phyloP scores from a whole-genome alignment of 352 stramenopile species.

The Nothophytophthora sp. region DNA sequence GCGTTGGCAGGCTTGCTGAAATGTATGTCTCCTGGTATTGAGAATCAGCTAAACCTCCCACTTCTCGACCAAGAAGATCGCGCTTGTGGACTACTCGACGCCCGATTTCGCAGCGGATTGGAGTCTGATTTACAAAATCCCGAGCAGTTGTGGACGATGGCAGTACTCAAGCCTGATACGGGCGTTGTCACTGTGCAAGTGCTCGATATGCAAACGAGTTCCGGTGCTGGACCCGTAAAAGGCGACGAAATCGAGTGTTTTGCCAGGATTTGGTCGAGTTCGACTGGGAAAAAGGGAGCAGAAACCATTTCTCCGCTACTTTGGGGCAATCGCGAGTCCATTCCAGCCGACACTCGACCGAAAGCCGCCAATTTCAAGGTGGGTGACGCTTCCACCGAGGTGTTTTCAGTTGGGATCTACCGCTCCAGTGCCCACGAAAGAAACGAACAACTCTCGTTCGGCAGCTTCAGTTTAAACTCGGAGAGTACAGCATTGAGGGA shows the following conservation, averaged over 20 bases:
- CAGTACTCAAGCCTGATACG: slow-evolving; percentile 1
- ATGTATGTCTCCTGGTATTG: slow-evolving; percentile 2
- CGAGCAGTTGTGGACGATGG: not conserved
- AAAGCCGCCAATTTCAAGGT: slow-evolving; percentile 14
- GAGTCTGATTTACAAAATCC: slow-evolving; percentile 1
- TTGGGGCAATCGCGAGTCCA: not conserved
- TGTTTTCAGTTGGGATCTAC: slow-evolving; percentile 22
- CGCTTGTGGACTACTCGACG: slow-evolving; percentile 7
- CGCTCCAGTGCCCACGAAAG: slow-evolving; percentile 21
- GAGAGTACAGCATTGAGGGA: too few relatives aligned
- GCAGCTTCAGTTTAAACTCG: slow-evolving; percentile 19
- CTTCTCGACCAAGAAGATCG: slow-evolving; percentile 17
- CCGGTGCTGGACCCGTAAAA: not conserved
- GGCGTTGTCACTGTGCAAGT: slow-evolving; percentile 14
- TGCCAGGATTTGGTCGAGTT: slow-evolving; percentile 20
- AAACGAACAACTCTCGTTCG: slow-evolving; percentile 22
- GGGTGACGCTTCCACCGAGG: slow-evolving; percentile 9
- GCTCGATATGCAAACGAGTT: not conserved
- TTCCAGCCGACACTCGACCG: not conserved
- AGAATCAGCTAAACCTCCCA: slow-evolving; percentile 2
- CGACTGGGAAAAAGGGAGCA: slow-evolving; percentile 3
- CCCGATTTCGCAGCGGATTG: slow-evolving; percentile 11
- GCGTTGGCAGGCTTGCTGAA: slow-evolving; percentile 12
- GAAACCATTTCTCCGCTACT: slow-evolving; percentile 12
- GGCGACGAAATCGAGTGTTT: slow-evolving; percentile 1